phyloP scores from a whole-genome alignment of 805 yeast species.

The Wickerhamomyces strasburgensis region DNA sequence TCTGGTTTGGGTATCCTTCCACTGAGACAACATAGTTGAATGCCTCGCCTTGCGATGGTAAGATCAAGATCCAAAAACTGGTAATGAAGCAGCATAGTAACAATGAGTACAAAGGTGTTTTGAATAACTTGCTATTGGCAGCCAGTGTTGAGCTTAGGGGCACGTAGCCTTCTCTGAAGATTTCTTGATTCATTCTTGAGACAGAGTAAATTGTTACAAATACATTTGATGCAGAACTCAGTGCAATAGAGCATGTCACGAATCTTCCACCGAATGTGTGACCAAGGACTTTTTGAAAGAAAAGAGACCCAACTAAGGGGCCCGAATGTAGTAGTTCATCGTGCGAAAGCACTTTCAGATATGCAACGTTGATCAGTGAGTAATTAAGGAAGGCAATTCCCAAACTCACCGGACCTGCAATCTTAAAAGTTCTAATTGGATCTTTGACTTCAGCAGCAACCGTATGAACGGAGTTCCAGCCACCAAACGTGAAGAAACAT shows the following conservation, averaged over 20 bases:
- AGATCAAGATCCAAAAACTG: conserved; percentile 27
- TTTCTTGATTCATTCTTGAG: conserved; percentile 61
- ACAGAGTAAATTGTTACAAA: conserved; percentile 56
- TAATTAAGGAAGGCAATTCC: conserved; percentile 44
- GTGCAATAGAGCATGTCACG: conserved; percentile 51
- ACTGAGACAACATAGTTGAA: conserved; percentile 40
- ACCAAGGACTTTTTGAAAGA: conserved; percentile 55
- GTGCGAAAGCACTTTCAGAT: conserved; percentile 47
- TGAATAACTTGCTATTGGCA: conserved; percentile 45
- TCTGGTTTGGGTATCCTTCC: conserved; percentile 43
- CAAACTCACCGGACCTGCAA: conserved; percentile 57
- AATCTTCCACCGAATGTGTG: conserved; percentile 45
- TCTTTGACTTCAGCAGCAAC: conserved; percentile 58
- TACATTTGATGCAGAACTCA: conserved; percentile 60
- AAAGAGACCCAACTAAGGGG: conserved; percentile 52
- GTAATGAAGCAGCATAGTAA: conserved; percentile 30
- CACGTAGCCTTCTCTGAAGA: conserved; percentile 56
- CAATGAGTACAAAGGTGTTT: conserved; percentile 52
- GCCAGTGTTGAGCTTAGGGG: conserved; percentile 51
- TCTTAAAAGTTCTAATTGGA: conserved; percentile 50
- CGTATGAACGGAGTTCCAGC: conserved; percentile 60
- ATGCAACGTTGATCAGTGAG: conserved; percentile 49
- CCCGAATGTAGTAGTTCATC: conserved; percentile 51
- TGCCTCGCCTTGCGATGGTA: conserved; percentile 32
- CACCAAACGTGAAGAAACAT: conserved; percentile 55